phyloP scores from a whole-genome alignment of 169 alveolate genomes.

The Perkinsus marinus region DNA sequence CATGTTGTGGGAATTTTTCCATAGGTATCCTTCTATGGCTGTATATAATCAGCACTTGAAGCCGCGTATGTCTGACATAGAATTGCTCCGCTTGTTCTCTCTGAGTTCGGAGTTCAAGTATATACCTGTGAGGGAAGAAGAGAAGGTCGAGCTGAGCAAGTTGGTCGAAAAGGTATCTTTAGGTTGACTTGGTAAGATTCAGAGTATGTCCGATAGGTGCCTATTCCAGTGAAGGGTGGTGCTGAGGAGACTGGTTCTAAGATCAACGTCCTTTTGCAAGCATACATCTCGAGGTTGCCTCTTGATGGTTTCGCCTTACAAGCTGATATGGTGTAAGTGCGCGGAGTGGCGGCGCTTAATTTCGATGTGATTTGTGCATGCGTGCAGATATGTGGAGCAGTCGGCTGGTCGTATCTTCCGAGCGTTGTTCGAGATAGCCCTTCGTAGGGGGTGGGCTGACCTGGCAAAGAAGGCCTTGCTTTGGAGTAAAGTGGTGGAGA shows the following conservation, averaged over 20 bases:
- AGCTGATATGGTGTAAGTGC: conserved; percentile 84
- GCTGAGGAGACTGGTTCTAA: conserved; percentile 71
- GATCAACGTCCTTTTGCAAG: conserved; percentile 85
- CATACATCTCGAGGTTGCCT: conserved; percentile 85
- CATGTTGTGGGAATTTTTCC: background rate
- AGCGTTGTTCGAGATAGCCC: conserved; percentile 88
- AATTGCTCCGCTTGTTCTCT: conserved; percentile 82
- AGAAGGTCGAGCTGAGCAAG: conserved; percentile 79
- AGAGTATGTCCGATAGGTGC: conserved; percentile 30
- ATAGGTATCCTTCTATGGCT: conserved; percentile 77
- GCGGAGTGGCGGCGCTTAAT: background rate
- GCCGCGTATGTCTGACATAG: conserved; percentile 74
- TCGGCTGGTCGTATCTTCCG: conserved; percentile 97
- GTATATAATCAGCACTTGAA: conserved; percentile 78
- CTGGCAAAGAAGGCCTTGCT: conserved; percentile 74
- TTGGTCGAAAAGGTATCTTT: conserved; percentile 69
- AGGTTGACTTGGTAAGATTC: conserved; percentile 35
- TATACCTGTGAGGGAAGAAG: conserved; percentile 94
- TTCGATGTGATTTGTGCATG: background rate
- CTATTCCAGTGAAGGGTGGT: conserved; percentile 74
- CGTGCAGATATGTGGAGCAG: conserved; percentile 73
- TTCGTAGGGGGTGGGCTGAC: conserved; percentile 83
- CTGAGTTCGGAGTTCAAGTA: conserved; percentile 87
- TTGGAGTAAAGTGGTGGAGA: conserved; percentile 90
- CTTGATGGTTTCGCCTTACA: conserved; percentile 90